phyloP scores from a whole-genome alignment of 352 stramenopile genomes.

The Pythium dissimile region DNA sequence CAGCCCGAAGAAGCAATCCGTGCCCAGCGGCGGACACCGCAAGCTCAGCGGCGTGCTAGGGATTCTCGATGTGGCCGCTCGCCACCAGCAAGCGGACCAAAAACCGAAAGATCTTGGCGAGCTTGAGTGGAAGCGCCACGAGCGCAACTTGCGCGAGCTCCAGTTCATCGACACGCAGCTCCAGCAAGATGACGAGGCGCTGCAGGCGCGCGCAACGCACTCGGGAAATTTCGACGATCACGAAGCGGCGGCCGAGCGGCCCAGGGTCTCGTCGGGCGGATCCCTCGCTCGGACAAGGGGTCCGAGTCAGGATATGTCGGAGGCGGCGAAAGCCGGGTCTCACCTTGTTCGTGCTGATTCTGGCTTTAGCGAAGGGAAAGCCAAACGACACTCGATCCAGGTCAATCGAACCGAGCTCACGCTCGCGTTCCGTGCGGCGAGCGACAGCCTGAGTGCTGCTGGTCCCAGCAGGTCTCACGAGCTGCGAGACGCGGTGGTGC shows the following conservation, averaged over 20 bases:
- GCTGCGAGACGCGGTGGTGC: no score
- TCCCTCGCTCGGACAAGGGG: no score
- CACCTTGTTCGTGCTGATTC: no score
- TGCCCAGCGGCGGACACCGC: not conserved
- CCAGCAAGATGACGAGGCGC: not conserved
- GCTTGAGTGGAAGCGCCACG: slow-evolving; percentile 8
- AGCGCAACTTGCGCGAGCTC: slow-evolving; percentile 9
- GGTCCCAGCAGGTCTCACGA: no score
- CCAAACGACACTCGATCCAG: slow-evolving; percentile 13
- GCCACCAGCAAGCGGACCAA: not conserved
- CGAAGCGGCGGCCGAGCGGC: no score
- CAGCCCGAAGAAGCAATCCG: not conserved
- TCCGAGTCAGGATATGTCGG: no score
- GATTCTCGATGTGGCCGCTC: not conserved
- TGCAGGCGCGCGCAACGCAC: not conserved
- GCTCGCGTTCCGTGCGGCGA: not conserved
- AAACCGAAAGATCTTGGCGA: not conserved
- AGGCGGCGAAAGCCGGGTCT: no score
- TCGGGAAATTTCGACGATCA: slow-evolving; percentile 1
- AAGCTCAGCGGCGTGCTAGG: slow-evolving; percentile 2
- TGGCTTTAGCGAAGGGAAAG: not conserved
- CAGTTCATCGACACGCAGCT: slow-evolving; percentile 8
- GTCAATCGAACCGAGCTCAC: slow-evolving; percentile 2
- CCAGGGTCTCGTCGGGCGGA: no score
- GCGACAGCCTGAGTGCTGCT: not conserved